A percentile compares a stretch with the other conserved stretches of the same genome.
phyloP scores from a whole-genome alignment of 2,329 filamentous ascomycete genomes.

The Aspergillus latus region DNA sequence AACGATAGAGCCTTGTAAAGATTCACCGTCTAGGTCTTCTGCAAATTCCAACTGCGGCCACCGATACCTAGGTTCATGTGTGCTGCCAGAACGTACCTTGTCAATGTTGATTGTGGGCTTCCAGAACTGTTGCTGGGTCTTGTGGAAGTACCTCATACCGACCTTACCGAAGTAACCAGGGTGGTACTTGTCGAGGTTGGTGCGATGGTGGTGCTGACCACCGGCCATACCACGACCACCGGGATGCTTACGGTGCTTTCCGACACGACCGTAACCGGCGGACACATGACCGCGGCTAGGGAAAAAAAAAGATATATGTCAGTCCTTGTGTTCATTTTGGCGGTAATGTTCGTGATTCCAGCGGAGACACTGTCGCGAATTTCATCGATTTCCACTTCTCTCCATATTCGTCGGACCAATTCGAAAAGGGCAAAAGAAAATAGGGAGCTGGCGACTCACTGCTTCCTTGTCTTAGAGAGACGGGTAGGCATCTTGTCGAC shows the following conservation, averaged over 20 bases:
- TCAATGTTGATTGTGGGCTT: slow-evolving; percentile 98
- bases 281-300: slow-evolving; percentile 92
- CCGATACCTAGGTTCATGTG: not conserved
- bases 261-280: slow-evolving; percentile 96
- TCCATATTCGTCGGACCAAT: slow-evolving; percentile 4
- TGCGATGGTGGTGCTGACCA: slow-evolving; percentile 98
- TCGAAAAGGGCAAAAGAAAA: slow-evolving; percentile 19
- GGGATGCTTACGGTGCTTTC: slow-evolving; percentile 95
- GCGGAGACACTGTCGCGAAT: not conserved
- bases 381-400: not conserved
- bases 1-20: not conserved
- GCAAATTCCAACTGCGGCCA: too few relatives aligned
- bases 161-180: slow-evolving; percentile 99
- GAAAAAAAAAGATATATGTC: slow-evolving; percentile 20
- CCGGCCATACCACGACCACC: slow-evolving; percentile 84
- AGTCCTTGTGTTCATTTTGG: slow-evolving; percentile 14
- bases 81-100: slow-evolving; percentile 66
- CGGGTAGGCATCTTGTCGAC: slow-evolving; percentile 53
- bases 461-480: slow-evolving; percentile 52
- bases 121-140: slow-evolving; percentile 94
- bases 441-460: slow-evolving; percentile 40
- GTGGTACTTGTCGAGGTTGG: slow-evolving; percentile 91
- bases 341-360: not conserved
- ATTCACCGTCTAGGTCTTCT: not conserved
- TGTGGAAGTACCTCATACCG: slow-evolving; percentile 96